Base-by-base conservation (phyloP, 257 asterid species). In the Coffea canephora region DNA sequence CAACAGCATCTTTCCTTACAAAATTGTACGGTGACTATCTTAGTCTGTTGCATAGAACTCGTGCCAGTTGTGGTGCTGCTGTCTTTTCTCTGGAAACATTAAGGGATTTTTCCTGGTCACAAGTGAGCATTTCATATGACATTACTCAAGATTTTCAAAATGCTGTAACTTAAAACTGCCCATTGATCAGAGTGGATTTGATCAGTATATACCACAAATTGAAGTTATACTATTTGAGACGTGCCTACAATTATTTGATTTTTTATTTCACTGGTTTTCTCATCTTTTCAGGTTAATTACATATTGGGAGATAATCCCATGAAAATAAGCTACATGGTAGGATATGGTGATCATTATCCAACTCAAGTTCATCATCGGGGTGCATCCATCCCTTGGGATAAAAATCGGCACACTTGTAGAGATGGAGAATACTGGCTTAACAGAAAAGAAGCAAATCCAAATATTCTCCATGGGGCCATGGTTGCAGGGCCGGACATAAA, bases 221-320 rank as follows among this genome's bases (percentile, higher is more conserved):
- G 54, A 49, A 49, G 54, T 1, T 49, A 49, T 49, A 1, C 54
- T 49, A 49, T 49, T 8, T 7, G 54, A 49, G 54, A 12, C 34
- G 13, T 49, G 8, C 54, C 13, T 49, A 49, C 52, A 49, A 49
- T 78, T 46, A 49, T 27, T 19, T n/a, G 34, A 18, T 3, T 12
- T 39, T 1, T 73, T 25, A 82, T 6, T 46, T 36, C 9, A 31
- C 15, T 59, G 3, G 9, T 9, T 66, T 79, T 34, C 4, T 65
- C 50, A 3, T 67, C 23, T n/a, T 80, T 46, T 72, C 82, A 89
- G 94, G 87, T 89, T 25, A 71, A 86, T 76, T 88, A 91, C 84
- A 87, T 91, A 70, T 83, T 91, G 23, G 96, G 96, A 21, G 87
- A 85, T 74, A 91, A 91, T 80, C 96, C 96, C 1, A 78, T 77